Evolutionary conservation across 257 asterid species (phyloP).

Genomic region (Ligustrum vulgare): DNA sequence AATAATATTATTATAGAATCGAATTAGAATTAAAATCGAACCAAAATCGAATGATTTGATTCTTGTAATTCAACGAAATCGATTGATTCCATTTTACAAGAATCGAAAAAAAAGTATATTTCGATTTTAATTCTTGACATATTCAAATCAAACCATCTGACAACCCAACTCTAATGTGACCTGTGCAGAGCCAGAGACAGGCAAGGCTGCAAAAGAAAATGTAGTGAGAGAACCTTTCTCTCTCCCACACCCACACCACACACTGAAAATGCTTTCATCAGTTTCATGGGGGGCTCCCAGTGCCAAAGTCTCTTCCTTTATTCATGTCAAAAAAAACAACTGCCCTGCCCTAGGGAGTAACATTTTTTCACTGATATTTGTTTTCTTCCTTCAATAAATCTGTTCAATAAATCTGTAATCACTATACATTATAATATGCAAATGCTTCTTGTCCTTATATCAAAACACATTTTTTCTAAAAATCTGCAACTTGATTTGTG

Average conservation of each 20-base stretch:
- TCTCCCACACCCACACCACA: conserved; percentile 18
- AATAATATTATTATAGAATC: no score
- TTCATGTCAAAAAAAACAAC: conserved; percentile 28
- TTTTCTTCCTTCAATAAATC: background rate
- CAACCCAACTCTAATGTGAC: no score
- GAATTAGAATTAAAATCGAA: no score
- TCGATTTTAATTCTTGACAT: no score
- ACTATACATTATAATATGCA: conserved; percentile 16
- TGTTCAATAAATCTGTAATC: conserved; percentile 12
- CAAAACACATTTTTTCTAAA: conserved; percentile 40
- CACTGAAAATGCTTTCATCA: background rate
- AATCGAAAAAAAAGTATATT: no score
- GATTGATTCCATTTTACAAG: no score
- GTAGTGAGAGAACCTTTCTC: conserved; percentile 9
- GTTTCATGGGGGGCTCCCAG: conserved; percentile 14
- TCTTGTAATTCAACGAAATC: no score
- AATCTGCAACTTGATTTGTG: conserved; percentile 26
- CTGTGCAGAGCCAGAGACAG: conserved; percentile 33
- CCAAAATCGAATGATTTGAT: no score
- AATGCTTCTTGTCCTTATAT: conserved; percentile 31
- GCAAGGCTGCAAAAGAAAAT: conserved; percentile 26
- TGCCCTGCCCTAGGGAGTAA: conserved; percentile 38
- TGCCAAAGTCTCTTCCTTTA: conserved; percentile 30
- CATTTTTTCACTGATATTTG: conserved; percentile 6
- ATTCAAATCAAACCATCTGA: no score